Conservation (phyloP, 1,284 basidiomycete genomes). For the Boletus smithii region DNA sequence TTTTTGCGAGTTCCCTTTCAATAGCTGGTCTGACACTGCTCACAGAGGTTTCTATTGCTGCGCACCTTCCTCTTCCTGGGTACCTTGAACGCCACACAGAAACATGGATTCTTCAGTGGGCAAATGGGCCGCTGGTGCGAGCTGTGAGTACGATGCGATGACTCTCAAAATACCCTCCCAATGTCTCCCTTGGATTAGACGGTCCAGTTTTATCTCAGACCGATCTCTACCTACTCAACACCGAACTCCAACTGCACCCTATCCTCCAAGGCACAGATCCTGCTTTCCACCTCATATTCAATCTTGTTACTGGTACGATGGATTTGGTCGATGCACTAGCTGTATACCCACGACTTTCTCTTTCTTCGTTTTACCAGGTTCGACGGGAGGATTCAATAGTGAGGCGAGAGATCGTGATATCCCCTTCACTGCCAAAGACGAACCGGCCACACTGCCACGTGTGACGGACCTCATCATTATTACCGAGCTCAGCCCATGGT, state of each 20-base stretch:
- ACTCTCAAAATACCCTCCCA: not conserved
- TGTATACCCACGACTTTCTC: not conserved
- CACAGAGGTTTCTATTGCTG: not conserved
- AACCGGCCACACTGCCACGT: slow-evolving; percentile 76
- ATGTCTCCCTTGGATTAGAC: slow-evolving; percentile 41
- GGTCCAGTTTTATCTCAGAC: slow-evolving; percentile 73
- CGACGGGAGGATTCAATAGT: slow-evolving; percentile 57
- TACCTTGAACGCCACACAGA: slow-evolving; percentile 1
- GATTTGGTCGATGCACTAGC: not conserved
- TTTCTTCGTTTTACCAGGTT: slow-evolving; percentile 37
- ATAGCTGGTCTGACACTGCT: not conserved
- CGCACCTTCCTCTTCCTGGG: not conserved
- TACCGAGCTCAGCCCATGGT: slow-evolving; percentile 73
- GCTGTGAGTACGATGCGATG: slow-evolving; percentile 24
- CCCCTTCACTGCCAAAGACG: slow-evolving; percentile 62
- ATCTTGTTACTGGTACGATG: slow-evolving; percentile 56
- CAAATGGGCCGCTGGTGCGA: slow-evolving; percentile 33
- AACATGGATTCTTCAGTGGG: slow-evolving; percentile 28
- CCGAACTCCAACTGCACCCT: slow-evolving; percentile 66
- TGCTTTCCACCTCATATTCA: slow-evolving; percentile 67
- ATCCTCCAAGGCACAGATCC: slow-evolving; percentile 52
- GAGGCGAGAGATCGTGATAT: slow-evolving; percentile 58
- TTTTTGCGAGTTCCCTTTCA: not conserved
- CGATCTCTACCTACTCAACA: slow-evolving; percentile 68
- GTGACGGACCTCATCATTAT: slow-evolving; percentile 72